phyloP scores from a whole-genome alignment of 2,329 filamentous ascomycete genomes.

The Cladosporium sp. region DNA sequence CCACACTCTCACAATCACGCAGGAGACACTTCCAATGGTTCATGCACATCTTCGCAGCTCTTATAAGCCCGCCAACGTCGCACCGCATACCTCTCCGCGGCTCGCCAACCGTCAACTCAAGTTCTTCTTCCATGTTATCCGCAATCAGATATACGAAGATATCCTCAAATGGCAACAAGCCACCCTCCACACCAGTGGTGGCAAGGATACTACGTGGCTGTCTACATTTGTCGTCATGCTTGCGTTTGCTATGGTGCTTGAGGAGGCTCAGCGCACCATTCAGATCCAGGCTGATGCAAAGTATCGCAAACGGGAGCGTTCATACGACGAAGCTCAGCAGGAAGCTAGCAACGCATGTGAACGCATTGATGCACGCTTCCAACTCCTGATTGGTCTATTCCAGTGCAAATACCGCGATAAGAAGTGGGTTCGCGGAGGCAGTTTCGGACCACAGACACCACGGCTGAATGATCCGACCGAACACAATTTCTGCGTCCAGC shows the following conservation, averaged over 20 bases:
- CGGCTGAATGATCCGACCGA: constrained; percentile 38
- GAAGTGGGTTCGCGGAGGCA: constrained; percentile 39
- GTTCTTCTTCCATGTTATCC: constrained; percentile 49
- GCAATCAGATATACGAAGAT: constrained; percentile 42
- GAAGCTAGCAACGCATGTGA: constrained; percentile 43
- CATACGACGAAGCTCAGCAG: constrained; percentile 31
- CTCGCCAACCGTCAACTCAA: constrained; percentile 53
- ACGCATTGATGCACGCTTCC: constrained; percentile 47
- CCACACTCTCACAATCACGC: constrained; percentile 47
- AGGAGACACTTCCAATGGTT: constrained; percentile 39
- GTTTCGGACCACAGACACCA: constrained; percentile 41
- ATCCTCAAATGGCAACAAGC: constrained; percentile 50
- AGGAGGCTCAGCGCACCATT: constrained; percentile 50
- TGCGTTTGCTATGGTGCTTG: constrained; percentile 50
- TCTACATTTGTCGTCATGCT: constrained; percentile 48
- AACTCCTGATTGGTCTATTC: constrained; percentile 48
- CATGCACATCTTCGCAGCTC: constrained; percentile 43
- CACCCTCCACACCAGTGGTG: constrained; percentile 44
- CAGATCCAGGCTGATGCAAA: constrained; percentile 45
- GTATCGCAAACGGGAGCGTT: constrained; percentile 32
- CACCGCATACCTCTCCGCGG: constrained; percentile 38
- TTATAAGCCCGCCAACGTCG: constrained; percentile 26
- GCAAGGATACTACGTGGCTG: constrained; percentile 48
- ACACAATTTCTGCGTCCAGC: constrained; percentile 39
- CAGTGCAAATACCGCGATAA: constrained; percentile 50